phyloP scores from a whole-genome alignment of 257 asterid genomes.

The Lithospermum erythrorhizon region DNA sequence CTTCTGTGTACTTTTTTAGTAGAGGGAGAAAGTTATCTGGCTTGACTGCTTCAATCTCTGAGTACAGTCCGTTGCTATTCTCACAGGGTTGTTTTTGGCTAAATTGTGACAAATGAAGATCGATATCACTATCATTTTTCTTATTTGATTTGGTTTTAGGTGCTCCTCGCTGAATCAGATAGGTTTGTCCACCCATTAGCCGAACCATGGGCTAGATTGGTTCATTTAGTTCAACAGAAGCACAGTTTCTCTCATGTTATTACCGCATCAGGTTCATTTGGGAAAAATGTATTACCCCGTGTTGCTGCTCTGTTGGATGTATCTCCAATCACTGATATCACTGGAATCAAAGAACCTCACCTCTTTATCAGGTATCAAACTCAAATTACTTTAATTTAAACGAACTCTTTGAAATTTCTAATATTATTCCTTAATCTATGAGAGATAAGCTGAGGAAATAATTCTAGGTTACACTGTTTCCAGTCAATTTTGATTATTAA shows the following conservation, averaged over 20 bases:
- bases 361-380: conserved; percentile 68
- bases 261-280: conserved; percentile 79
- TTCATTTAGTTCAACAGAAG: conserved; percentile 61
- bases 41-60: neutral
- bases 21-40: neutral
- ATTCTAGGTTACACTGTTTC: no score
- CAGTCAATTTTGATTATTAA: no score
- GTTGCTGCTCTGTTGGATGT: conserved; percentile 93
- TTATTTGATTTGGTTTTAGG: conserved; percentile 29
- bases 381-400: neutral
- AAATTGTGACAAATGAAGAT: neutral
- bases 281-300: conserved; percentile 87
- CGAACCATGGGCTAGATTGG: conserved; percentile 89
- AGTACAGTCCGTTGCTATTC: neutral
- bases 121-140: neutral
- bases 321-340: conserved; percentile 91
- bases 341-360: conserved; percentile 46
- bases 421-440: neutral
- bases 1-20: neutral
- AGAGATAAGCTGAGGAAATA: no score
- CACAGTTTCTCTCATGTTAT: conserved; percentile 74
- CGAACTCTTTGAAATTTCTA: neutral
- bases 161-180: conserved; percentile 88
- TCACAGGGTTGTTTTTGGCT: neutral
- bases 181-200: conserved; percentile 63